A percentile compares a stretch with the other conserved stretches of the same genome.
phyloP scores from a whole-genome alignment of 306 rosid species.

The Sphenostylis stenocarpa region DNA sequence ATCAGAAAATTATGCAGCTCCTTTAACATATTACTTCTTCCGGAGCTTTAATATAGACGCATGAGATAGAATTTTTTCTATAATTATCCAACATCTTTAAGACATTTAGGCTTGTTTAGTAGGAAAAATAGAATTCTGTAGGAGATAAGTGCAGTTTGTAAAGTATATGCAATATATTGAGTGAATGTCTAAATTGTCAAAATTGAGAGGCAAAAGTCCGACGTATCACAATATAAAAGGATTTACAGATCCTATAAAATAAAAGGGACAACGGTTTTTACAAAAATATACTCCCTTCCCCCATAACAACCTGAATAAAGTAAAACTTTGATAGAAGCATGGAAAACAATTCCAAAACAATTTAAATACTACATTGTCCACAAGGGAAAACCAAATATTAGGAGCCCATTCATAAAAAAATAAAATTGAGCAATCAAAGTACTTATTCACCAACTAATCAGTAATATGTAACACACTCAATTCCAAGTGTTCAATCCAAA shows the following conservation, averaged over 20 bases:
- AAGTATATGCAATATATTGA: neutral
- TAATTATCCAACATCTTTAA: neutral
- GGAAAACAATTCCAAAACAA: neutral
- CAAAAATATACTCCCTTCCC: neutral
- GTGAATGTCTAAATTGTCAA: neutral
- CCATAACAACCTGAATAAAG: neutral
- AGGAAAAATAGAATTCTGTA: neutral
- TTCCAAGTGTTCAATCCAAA: neutral
- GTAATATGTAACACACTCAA: neutral
- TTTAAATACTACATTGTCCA: neutral
- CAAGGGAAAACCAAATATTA: neutral
- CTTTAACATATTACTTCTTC: constrained; percentile 11
- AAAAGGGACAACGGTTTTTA: neutral
- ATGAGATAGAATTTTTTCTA: neutral
- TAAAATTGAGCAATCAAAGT: neutral
- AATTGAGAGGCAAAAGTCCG: neutral
- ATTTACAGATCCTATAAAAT: neutral
- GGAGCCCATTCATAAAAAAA: neutral
- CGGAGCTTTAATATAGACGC: neutral
- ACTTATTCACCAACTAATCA: neutral
- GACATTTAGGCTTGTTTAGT: neutral
- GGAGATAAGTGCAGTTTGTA: constrained; percentile 3
- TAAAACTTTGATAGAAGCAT: neutral
- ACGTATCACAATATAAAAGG: neutral
- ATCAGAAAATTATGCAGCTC: constrained; percentile 9